Evolutionary conservation across 192 early-diverging fungal genomes (phyloP).

Genomic region (Dimargaris cristalligena): DNA sequence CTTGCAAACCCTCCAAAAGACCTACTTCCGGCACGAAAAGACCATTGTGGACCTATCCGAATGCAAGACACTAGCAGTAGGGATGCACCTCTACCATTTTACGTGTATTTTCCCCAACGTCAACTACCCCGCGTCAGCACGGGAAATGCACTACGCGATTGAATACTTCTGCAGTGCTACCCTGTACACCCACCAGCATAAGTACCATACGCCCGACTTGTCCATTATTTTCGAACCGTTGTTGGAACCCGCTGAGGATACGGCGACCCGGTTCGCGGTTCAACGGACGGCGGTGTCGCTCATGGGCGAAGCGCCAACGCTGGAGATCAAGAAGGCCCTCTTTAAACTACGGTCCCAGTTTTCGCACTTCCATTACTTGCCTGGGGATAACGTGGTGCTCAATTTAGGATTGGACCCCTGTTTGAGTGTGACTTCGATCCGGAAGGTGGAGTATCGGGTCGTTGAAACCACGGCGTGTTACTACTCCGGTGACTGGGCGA

Average conservation of each 20-base stretch:
- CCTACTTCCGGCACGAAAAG: constrained; percentile 2
- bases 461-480: not conserved
- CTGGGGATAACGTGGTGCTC: not conserved
- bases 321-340: not conserved
- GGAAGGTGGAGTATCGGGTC: constrained; percentile 3
- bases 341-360: not conserved
- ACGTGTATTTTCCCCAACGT: not conserved
- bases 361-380: not conserved
- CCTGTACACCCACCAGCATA: not conserved
- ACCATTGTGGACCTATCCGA: not conserved
- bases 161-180: not conserved
- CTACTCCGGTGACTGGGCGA: not conserved
- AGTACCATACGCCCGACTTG: not conserved
- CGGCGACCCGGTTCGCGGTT: not conserved
- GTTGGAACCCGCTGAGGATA: not conserved
- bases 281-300: not conserved
- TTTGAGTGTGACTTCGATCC: not conserved
- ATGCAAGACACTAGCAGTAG: not conserved
- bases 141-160: not conserved
- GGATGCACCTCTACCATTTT: not conserved
- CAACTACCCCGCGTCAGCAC: not conserved
- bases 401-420: not conserved
- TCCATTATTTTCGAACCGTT: not conserved
- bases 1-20: not conserved
- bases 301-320: not conserved